Evolutionary conservation across 768 basidiomycete species (phyloP).

Genomic region (Naganishia vaughanmartiniae): DNA sequence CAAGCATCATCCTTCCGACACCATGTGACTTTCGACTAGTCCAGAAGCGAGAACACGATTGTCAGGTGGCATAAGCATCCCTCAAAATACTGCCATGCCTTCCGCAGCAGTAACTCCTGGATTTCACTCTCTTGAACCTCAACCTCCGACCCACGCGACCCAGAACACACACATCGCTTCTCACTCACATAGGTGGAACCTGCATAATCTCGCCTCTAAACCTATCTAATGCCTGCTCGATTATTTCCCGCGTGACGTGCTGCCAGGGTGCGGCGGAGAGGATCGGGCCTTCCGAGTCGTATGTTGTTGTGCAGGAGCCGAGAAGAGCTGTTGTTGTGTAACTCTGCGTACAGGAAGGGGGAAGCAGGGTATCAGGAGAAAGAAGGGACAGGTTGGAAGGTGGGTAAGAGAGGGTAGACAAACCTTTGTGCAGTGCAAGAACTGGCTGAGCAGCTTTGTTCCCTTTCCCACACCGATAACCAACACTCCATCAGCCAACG

Average conservation of each 20-base stretch:
- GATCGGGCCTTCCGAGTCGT: constrained; percentile 82
- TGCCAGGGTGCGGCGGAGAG: constrained; percentile 60
- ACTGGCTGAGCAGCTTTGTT: constrained; percentile 78
- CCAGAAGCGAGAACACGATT: too few species aligned
- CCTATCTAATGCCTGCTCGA: constrained; percentile 65
- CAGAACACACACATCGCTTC: too few species aligned
- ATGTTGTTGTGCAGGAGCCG: constrained; percentile 91
- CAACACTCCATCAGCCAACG: constrained; percentile 93
- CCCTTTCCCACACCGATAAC: constrained; percentile 86
- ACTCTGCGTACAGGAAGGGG: background rate
- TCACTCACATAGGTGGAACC: constrained; percentile 78
- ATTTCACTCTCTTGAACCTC: too few species aligned
- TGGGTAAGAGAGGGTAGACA: constrained; percentile 16
- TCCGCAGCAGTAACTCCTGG: too few species aligned
- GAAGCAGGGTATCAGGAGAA: background rate
- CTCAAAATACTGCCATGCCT: too few species aligned
- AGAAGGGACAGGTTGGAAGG: too few species aligned
- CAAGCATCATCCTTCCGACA: too few species aligned
- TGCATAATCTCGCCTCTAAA: constrained; percentile 88
- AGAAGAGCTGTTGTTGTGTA: constrained; percentile 74
- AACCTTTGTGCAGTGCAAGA: constrained; percentile 88
- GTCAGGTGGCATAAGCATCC: too few species aligned
- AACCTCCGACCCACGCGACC: too few species aligned
- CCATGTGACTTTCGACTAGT: too few species aligned
- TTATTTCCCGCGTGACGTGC: constrained; percentile 74